Evolutionary conservation across 2,329 filamentous ascomycete species (phyloP), one percentile per base, ranked within the genome.

Genomic region (Pseudocercospora eumusae): DNA sequence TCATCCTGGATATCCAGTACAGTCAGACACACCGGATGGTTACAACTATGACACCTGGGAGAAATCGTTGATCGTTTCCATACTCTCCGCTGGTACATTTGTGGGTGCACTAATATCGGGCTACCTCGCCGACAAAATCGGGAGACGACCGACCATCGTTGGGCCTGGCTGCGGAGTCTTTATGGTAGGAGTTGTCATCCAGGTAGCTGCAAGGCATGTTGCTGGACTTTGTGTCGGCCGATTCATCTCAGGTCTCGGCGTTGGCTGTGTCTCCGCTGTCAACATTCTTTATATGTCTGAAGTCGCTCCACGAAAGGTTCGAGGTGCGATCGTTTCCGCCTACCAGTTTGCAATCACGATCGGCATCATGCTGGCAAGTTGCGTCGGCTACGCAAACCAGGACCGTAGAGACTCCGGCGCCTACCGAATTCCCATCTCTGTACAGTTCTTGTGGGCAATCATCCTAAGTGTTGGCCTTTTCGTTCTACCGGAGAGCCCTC

Each of bases 311-410:
- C 84, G 83, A 76, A 91, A 90, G 76, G 87, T 95, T 64, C 86
- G 90, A 70, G 90, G 90, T 71, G 88, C 89, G 57, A 85, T 93
- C 54, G 90, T 93, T 15, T 87, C 88, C 0, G 88, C 88, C 13
- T 93, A 93, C 79, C 90, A 93, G 71, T 93, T 92, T 81, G 91
- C 88, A 74, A 88, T 93, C 75, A 93, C 90, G 60, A 84, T 93
- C 67, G 91, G 91, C 76, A 80, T 95, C 66, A 82, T 95, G 74
- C 77, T 93, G 63, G 90, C 90, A 20, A 85, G 88, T 3, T 86
- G 86, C 68, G 86, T 96, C 69, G 86, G 88, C 75, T 92, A 95
- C 74, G 87, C 77, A 49, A 91, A 88, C 57, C 78, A 91, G 75
- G 70, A 86, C 66, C 82, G 83, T 62, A 72, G 69, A 8, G 84